phyloP scores from a whole-genome alignment of 176 grass and related monocot genomes.

The Ensete glaucum region DNA sequence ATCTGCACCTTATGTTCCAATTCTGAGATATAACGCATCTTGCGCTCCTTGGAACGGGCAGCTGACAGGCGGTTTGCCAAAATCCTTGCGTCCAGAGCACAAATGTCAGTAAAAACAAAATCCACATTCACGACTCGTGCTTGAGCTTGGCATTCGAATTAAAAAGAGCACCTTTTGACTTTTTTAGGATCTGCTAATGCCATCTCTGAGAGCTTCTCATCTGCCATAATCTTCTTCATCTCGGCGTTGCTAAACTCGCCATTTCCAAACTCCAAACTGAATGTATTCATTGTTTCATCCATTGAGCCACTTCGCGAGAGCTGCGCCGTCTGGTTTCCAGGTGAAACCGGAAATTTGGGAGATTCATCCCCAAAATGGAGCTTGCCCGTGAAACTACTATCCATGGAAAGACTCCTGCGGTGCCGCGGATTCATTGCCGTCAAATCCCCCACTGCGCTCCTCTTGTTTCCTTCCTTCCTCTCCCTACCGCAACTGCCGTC shows the following conservation, averaged over 20 bases:
- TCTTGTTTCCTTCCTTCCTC: constrained; percentile 37
- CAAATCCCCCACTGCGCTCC: constrained; percentile 22
- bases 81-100: constrained; percentile 38
- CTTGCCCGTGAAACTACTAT: constrained; percentile 76
- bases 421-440: constrained; percentile 37
- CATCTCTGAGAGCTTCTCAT: constrained; percentile 83
- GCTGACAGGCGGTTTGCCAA: constrained; percentile 81
- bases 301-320: constrained; percentile 38
- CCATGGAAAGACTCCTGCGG: constrained; percentile 83
- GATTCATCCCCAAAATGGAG: constrained; percentile 72
- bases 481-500: not conserved
- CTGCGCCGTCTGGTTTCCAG: constrained; percentile 22
- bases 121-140: not conserved
- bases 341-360: constrained; percentile 45
- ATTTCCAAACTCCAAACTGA: constrained; percentile 51
- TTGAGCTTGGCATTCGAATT: not conserved
- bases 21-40: constrained; percentile 94
- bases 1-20: constrained; percentile 87
- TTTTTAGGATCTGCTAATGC: constrained; percentile 76
- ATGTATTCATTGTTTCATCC: constrained; percentile 41
- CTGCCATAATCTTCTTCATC: constrained; percentile 96
- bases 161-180: constrained; percentile 66
- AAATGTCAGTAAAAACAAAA: constrained; percentile 9
- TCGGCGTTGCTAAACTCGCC: constrained; percentile 66
- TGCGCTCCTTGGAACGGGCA: constrained; percentile 90